Evolutionary conservation across 306 rosid genomes (phyloP).

Genomic region (Lathyrus oleraceus): DNA sequence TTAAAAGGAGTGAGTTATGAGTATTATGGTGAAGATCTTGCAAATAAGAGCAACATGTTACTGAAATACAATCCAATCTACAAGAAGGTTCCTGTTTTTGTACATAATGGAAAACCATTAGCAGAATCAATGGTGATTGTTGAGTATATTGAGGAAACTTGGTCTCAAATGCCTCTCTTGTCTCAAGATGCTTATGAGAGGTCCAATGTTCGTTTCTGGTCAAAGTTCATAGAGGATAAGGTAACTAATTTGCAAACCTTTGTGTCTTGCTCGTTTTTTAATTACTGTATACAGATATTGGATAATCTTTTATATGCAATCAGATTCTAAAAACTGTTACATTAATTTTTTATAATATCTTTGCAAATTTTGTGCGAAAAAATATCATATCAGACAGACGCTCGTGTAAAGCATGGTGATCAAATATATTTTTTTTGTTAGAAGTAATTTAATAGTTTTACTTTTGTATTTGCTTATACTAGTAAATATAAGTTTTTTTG

Average conservation of each 20-base stretch:
- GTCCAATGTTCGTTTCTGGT: constrained; percentile 27
- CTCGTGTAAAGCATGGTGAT: too few relatives aligned
- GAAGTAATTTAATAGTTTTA: too few relatives aligned
- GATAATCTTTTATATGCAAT: too few relatives aligned
- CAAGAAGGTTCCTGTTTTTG: constrained; percentile 54
- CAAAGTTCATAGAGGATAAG: constrained; percentile 32
- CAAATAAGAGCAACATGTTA: constrained; percentile 43
- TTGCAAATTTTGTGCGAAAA: too few relatives aligned
- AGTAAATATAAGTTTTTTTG: too few relatives aligned
- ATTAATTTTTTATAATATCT: too few relatives aligned
- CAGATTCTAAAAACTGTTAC: too few relatives aligned
- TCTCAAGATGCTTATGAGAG: constrained; percentile 25
- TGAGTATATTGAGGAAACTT: constrained; percentile 49
- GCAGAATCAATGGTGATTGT: constrained; percentile 50
- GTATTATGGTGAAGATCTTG: constrained; percentile 53
- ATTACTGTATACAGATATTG: too few relatives aligned
- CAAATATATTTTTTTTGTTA: too few relatives aligned
- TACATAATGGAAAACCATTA: constrained; percentile 51
- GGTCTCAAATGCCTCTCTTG: constrained; percentile 27
- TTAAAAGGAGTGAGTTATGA: constrained; percentile 50
- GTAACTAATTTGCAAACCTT: neutral
- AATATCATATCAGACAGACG: too few relatives aligned
- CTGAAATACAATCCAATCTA: constrained; percentile 50
- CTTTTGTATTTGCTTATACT: too few relatives aligned
- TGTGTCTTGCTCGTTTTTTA: too few relatives aligned